Evolutionary conservation across 768 basidiomycete species (phyloP).

Genomic region (Gloeopeniophorella convolvens): DNA sequence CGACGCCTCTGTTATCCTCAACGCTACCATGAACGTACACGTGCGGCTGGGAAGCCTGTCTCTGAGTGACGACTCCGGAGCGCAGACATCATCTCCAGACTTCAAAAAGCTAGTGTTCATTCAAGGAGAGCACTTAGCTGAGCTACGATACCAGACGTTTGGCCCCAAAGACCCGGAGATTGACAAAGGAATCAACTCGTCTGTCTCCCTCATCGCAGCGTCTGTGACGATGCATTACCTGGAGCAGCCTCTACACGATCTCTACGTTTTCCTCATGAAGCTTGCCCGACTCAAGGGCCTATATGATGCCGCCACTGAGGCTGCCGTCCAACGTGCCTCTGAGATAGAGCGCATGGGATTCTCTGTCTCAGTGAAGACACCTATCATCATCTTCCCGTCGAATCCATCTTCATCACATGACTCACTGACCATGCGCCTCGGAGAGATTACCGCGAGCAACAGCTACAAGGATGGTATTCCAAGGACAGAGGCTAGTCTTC

Average conservation of each 20-base stretch:
- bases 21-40: constrained; percentile 66
- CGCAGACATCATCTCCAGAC: constrained; percentile 45
- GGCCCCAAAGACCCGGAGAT: constrained; percentile 60
- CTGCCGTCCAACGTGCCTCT: constrained; percentile 87
- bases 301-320: constrained; percentile 91
- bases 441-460: constrained; percentile 83
- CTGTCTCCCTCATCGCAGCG: constrained; percentile 74
- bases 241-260: constrained; percentile 83
- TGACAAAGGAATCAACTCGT: constrained; percentile 78
- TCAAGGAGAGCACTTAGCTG: constrained; percentile 89
- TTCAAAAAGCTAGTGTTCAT: constrained; percentile 89
- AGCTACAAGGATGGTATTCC: constrained; percentile 50
- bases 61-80: constrained; percentile 64
- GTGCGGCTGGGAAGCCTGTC: constrained; percentile 81
- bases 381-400: constrained; percentile 84
- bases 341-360: constrained; percentile 94
- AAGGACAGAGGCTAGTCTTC: constrained; percentile 67
- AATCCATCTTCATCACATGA: constrained; percentile 57
- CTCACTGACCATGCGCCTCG: constrained; percentile 72
- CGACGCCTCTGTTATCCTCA: constrained; percentile 71
- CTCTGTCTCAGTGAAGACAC: constrained; percentile 83
- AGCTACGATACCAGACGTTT: constrained; percentile 90
- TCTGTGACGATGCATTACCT: constrained; percentile 87
- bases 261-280: constrained; percentile 77
- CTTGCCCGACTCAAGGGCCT: constrained; percentile 88